Evolutionary conservation across 768 basidiomycete genomes (phyloP), one percentile per base, ranked within the genome.

Genomic region (Mycena chlorophos): DNA sequence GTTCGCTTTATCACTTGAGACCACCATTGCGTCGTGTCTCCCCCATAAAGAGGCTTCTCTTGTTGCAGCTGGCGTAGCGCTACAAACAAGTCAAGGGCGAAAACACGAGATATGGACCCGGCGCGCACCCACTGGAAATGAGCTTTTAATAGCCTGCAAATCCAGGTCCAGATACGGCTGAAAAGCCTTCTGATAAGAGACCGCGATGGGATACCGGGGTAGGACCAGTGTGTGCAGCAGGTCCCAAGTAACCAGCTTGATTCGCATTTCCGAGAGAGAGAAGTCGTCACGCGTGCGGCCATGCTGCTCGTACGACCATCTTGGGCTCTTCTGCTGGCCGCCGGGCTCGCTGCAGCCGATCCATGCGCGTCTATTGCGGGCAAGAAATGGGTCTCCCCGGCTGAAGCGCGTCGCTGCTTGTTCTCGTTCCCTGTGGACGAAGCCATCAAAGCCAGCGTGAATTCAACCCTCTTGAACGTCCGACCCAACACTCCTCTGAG

Each of bases 161-260:
- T 79, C 74, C 14, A 91, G 74, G 2, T 65, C 89, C 1, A 91
- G 70, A 66, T 80, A 85, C 0, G 88, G 87, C 25, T 78, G 75
- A 54, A 93, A 89, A 2, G 77, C 78, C 58, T 83, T 78, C 0
- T 86, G 77, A 65, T 88, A 85, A 60, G 80, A 89, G 26, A 81
- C 75, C 56, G 87, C 76, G 43, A 93, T 78, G 3, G 91, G 88
- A 29, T 70, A 70, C 5, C 88, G 82, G 19, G 88, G 89, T 2
- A 78, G 78, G 16, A 93, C 74, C 4, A 91, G 74, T n/a, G 91
- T 93, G 63, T 87, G 83, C 23, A 91, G 72, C 1, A 83, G 84
- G 63, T 93, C 91, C 61, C 93, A 91, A n/a, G 87, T 84, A 43
- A 91, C 85, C 5, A 90, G 72, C 8, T 78, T 81, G 67, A 88